Conservation (phyloP, 108 stramenopile genomes). For the Cyclotella baltica region DNA sequence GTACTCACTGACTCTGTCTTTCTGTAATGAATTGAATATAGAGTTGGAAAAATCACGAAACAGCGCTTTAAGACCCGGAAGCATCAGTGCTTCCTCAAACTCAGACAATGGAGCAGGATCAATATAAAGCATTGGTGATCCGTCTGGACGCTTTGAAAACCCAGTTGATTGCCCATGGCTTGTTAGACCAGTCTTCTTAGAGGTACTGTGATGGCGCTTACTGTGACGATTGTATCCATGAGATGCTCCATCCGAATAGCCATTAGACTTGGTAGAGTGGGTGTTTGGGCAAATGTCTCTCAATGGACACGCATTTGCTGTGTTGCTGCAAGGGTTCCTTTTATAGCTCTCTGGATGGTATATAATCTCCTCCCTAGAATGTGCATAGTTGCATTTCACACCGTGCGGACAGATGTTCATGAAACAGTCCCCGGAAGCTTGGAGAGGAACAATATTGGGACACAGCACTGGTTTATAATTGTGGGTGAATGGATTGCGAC, state of each 20-base stretch:
- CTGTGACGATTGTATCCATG: slow-evolving; percentile 53
- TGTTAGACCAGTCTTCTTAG: slow-evolving; percentile 30
- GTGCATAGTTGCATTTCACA: slow-evolving; percentile 66
- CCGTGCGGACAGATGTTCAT: slow-evolving; percentile 54
- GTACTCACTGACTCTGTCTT: slow-evolving; percentile 35
- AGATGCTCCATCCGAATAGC: slow-evolving; percentile 11
- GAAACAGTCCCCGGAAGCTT: slow-evolving; percentile 39
- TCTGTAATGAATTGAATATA: slow-evolving; percentile 23
- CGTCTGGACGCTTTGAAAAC: slow-evolving; percentile 45
- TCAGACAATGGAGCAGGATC: slow-evolving; percentile 80
- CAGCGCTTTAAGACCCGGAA: slow-evolving; percentile 82
- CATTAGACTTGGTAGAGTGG: slow-evolving; percentile 53
- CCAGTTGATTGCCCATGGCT: slow-evolving; percentile 36
- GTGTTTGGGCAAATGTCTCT: slow-evolving; percentile 81
- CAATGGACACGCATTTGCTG: slow-evolving; percentile 53
- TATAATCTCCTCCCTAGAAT: slow-evolving; percentile 83
- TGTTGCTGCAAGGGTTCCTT: slow-evolving; percentile 55
- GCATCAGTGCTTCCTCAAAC: slow-evolving; percentile 69
- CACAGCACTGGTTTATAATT: slow-evolving; percentile 76
- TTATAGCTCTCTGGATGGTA: slow-evolving; percentile 85
- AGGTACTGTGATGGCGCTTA: slow-evolving; percentile 37
- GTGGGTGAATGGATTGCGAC: slow-evolving; percentile 69
- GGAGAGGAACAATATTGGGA: slow-evolving; percentile 49
- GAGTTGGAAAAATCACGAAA: slow-evolving; percentile 73
- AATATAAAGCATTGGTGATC: slow-evolving; percentile 81